phyloP scores from a whole-genome alignment of 2,329 filamentous ascomycete genomes.

The Rugonectria rugulosa region DNA sequence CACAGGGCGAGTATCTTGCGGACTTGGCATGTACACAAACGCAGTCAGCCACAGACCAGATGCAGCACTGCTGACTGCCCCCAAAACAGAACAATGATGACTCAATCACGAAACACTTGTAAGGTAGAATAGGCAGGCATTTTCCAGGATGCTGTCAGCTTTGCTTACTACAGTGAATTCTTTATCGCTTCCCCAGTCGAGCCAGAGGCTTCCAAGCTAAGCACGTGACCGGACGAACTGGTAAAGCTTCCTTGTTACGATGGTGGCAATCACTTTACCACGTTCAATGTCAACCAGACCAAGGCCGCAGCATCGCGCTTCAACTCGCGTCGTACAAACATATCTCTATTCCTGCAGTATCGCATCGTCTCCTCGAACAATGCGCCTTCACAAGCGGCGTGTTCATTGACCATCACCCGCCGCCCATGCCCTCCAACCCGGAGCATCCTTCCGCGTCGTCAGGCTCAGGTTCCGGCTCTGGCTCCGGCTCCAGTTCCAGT shows the following conservation, averaged over 20 bases:
- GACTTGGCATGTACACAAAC: too few relatives aligned
- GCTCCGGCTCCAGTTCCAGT: slow-evolving; percentile 5
- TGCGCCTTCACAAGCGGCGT: neutral
- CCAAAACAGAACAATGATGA: too few relatives aligned
- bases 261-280: too few relatives aligned
- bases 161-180: neutral
- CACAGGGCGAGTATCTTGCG: too few relatives aligned
- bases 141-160: too few relatives aligned
- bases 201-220: neutral
- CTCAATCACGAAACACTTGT: too few relatives aligned
- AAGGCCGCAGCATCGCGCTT: too few relatives aligned
- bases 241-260: neutral
- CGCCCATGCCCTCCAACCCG: slow-evolving; percentile 6
- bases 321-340: too few relatives aligned
- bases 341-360: too few relatives aligned
- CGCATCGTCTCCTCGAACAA: neutral
- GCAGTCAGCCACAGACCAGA: too few relatives aligned
- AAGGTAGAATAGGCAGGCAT: too few relatives aligned
- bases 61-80: too few relatives aligned
- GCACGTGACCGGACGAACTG: neutral
- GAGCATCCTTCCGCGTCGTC: neutral
- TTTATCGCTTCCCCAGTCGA: neutral
- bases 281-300: neutral
- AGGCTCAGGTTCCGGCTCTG: neutral
- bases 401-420: neutral